phyloP scores from a whole-genome alignment of 2,329 filamentous ascomycete species.

The Trichoderma cornu-damae region DNA sequence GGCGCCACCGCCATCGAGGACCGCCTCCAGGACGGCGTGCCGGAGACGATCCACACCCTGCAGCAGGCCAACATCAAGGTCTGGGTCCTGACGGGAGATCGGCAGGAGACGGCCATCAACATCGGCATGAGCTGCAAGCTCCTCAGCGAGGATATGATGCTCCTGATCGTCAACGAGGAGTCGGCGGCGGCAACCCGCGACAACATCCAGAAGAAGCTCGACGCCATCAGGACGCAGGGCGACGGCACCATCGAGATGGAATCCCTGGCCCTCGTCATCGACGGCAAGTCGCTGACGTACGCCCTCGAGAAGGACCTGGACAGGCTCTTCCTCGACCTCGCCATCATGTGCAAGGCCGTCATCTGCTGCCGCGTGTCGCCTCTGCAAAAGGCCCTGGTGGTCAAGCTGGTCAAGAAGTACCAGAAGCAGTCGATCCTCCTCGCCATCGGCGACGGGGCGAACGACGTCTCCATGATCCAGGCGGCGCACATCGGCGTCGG shows the following conservation, averaged over 20 bases:
- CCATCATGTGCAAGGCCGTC: conserved; percentile 96
- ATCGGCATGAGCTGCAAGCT: conserved; percentile 99
- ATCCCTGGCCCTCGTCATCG: conserved; percentile 85
- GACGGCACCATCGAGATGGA: conserved; percentile 74
- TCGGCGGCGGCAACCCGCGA: conserved; percentile 70
- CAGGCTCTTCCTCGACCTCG: conserved; percentile 86
- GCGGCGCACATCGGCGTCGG: conserved; percentile 96
- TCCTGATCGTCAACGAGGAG: conserved; percentile 94
- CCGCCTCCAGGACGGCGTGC: conserved; percentile 91
- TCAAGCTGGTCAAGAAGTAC: conserved; percentile 92
- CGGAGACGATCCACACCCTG: conserved; percentile 94
- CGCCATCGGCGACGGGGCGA: conserved; percentile 94
- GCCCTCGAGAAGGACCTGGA: conserved; percentile 92
- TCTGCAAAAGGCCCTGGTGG: conserved; percentile 92
- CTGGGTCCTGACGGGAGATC: conserved; percentile 95
- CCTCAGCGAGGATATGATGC: conserved; percentile 97
- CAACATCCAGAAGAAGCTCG: conserved; percentile 88
- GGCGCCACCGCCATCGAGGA: conserved; percentile 98
- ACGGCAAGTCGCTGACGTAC: conserved; percentile 90
- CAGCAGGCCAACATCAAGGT: conserved; percentile 98
- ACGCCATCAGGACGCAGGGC: conserved; percentile 80
- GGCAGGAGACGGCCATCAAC: conserved; percentile 98
- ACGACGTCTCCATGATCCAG: conserved; percentile 99
- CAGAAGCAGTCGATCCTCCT: conserved; percentile 87
- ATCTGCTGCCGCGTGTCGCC: conserved; percentile 97